Evolutionary conservation across 2,329 filamentous ascomycete species (phyloP), one percentile per base, ranked within the genome.

Genomic region (Penicillium sp.): DNA sequence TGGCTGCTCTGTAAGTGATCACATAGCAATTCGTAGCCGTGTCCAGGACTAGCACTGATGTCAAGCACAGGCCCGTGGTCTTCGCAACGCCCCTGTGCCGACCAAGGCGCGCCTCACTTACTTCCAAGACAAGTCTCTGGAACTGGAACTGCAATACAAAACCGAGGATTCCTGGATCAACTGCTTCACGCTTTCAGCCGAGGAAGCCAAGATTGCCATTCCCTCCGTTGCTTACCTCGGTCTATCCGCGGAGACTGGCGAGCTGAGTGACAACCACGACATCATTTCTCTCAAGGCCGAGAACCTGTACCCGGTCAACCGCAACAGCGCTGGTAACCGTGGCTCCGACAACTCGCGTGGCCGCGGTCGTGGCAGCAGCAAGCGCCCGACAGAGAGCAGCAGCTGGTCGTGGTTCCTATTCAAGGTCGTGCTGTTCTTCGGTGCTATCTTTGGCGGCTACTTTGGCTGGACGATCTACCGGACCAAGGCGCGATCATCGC

Each of bases 211-310:
- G 20, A 75, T 83, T 57, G 83, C 86, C 57, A 84, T 98, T 51
- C 93, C 93, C n/a, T 72, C 75, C 7, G 77, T 82, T 38, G 72
- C 78, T 18, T 84, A 83, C 63, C 68, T 84, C 4, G 80, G 80
- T 48, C 80, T 84, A 70, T 77, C 68, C 16, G 71, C 70, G 4
- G 91, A 97, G 74, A 97, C 93, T 11, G 93, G 93, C 60, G 91
- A 98, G 73, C 80, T 98, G 52, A 88, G 83, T 68, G 93, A 98
- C 72, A 95, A 95, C 76, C 91, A 96, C 76, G 93, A 98, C 70
- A 94, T 98, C 67, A 81, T 97, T 63, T 85, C 81, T 35, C 79
- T 98, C 57, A 76, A 82, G 50, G 84, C 91, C 41, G 86, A 85
- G 74, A 98, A 96, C 68, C 74, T 98, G 47, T 97, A 97, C 42